Evolutionary conservation across 768 basidiomycete genomes (phyloP).

Genomic region (Russula virescens): DNA sequence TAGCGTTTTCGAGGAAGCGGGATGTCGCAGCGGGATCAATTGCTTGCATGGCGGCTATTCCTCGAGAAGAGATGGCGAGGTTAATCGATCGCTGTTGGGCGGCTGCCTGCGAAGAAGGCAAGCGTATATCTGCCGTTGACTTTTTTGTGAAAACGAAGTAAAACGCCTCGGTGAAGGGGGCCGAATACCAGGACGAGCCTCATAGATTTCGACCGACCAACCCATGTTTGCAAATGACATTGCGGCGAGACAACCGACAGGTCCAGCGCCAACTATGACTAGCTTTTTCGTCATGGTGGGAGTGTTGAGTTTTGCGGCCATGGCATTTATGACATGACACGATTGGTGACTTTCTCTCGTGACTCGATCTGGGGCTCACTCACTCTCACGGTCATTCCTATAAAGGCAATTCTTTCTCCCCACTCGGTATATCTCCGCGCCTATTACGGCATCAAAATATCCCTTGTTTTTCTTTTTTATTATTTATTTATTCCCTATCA

Average conservation of each 20-base stretch:
- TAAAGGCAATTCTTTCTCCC: background rate
- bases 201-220: slow-evolving; percentile 78
- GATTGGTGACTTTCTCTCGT: no score
- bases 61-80: slow-evolving; percentile 90
- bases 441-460: no score
- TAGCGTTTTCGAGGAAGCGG: slow-evolving; percentile 68
- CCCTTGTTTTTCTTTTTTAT: no score
- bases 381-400: background rate
- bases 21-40: slow-evolving; percentile 67
- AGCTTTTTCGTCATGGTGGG: slow-evolving; percentile 34
- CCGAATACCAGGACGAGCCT: slow-evolving; percentile 64
- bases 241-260: slow-evolving; percentile 90
- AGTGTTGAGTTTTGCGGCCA: background rate
- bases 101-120: slow-evolving; percentile 58
- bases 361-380: no score
- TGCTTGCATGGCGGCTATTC: slow-evolving; percentile 79
- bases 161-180: slow-evolving; percentile 5
- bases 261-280: slow-evolving; percentile 82
- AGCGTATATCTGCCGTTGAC: slow-evolving; percentile 55
- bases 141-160: background rate
- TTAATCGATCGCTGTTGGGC: slow-evolving; percentile 88
- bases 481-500: background rate
- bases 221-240: slow-evolving; percentile 80
- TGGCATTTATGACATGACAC: background rate
- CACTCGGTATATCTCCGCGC: background rate